A percentile compares a stretch with the other conserved stretches of the same genome.
These are phyloP conservation scores for Colletotrichum destructivum DNA, from an alignment of 2,329 filamentous ascomycete species.

Conservation along the genomic window DNA sequence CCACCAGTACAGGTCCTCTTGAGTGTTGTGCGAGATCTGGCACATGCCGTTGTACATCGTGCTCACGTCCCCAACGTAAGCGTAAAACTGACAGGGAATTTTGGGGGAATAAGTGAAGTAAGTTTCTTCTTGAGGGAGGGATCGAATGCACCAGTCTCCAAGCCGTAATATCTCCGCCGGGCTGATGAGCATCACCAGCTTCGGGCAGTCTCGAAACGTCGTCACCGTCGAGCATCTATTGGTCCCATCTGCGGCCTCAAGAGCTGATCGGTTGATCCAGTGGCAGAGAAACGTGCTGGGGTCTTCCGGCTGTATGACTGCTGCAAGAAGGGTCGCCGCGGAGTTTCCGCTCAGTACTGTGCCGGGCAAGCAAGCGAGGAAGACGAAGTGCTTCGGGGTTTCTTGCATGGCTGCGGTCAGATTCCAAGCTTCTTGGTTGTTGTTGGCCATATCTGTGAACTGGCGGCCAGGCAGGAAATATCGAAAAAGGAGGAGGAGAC, in stretches of 20 bases:
- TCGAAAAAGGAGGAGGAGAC: not conserved
- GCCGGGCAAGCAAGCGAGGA: not conserved
- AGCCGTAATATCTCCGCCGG: not conserved
- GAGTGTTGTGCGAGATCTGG: not conserved
- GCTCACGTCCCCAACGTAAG: not conserved
- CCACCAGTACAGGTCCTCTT: not conserved
- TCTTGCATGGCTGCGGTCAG: no score
- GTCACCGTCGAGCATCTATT: not conserved
- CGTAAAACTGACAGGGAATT: not conserved
- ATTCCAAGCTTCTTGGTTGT: no score
- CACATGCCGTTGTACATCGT: constrained; percentile 1
- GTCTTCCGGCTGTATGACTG: not conserved
- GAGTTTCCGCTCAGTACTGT: not conserved
- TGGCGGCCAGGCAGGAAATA: no score
- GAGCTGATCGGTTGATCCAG: not conserved
- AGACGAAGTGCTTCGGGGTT: constrained; percentile 12
- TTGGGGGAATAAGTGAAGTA: not conserved
- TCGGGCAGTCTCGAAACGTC: not conserved
- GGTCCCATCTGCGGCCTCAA: no score
- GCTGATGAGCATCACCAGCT: constrained; percentile 4
- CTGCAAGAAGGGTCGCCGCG: not conserved
- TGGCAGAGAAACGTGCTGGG: not conserved
- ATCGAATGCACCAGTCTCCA: not conserved
- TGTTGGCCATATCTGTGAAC: no score
- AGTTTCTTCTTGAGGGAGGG: not conserved